Evolutionary conservation across 352 stramenopile species (phyloP).

Genomic region (Globisporangium recalcitrans): DNA sequence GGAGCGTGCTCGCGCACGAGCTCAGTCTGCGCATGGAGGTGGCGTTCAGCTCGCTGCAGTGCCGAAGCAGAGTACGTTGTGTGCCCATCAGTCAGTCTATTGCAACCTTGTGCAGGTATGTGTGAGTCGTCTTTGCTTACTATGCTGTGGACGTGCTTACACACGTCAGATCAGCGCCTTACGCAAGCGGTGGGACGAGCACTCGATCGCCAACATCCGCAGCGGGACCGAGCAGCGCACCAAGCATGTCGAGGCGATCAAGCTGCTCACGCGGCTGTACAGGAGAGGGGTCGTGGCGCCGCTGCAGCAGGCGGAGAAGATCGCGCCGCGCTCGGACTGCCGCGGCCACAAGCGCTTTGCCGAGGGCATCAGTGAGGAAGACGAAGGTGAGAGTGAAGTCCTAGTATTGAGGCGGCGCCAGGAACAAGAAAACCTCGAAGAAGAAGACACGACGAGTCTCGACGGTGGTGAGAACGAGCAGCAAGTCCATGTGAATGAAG

Average conservation of each 20-base stretch:
- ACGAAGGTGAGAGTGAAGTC: not conserved
- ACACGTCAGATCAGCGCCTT: not conserved
- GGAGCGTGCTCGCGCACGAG: not conserved
- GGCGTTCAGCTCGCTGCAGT: conserved; percentile 1
- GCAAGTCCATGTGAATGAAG: not conserved
- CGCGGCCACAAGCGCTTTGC: conserved; percentile 1
- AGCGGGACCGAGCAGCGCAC: conserved; percentile 1
- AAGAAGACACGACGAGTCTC: not conserved
- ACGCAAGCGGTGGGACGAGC: conserved; percentile 1
- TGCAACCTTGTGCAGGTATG: not conserved
- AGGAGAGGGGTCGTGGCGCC: not conserved
- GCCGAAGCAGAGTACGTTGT: not conserved
- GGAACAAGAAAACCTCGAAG: not conserved
- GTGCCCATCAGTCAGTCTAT: not conserved
- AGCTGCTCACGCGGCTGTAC: conserved; percentile 2
- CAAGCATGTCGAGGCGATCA: not conserved
- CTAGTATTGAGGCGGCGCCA: not conserved
- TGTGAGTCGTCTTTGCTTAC: not conserved
- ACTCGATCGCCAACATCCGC: conserved; percentile 2
- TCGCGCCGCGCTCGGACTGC: not conserved
- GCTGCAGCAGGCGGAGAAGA: not conserved
- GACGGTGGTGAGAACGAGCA: not conserved
- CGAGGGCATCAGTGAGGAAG: not conserved
- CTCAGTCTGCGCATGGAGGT: conserved; percentile 2
- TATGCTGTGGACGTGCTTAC: not conserved